Evolutionary conservation across 441 rosid genomes (phyloP), one percentile per base, ranked within the genome.

Genomic region (Eutrema salsugineum): DNA sequence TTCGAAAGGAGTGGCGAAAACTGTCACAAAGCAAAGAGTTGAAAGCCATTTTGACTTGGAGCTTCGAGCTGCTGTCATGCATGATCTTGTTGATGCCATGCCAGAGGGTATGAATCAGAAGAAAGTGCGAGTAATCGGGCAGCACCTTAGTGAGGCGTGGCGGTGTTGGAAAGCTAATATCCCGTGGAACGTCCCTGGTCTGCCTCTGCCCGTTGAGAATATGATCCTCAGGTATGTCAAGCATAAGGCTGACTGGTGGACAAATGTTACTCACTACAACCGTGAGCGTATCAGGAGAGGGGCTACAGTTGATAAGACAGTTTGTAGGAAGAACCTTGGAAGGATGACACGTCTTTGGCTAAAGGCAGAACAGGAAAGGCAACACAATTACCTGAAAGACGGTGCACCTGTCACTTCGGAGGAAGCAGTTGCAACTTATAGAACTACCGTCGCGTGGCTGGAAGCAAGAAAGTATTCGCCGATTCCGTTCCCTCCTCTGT

Each of bases 201-300:
- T 95, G 61, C 99, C 98, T 4, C 97, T 95, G 56, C 99, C 99
- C 33, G 86, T 95, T 70, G 99, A 95, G 81, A 95, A 95, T 76
- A 93, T 95, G 98, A 95, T 95, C 78, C 95, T 95, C 47, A 88
- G 99, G 6, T 95, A 95, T 76, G 99, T 95, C 56, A 95, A 95
- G 73, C 85, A 95, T 49, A 95, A 95, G 80, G 99, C 99, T 63
- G 99, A 95, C 66, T 95, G 99, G 99, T 95, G 99, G 99, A 95
- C 99, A 50, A 95, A 95, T 81, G 99, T 93, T 70, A 95, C 99
- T 33, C 99, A 95, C 80, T 95, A 93, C 66, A 95, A 93, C 58
- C 96, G 99, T 76, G 99, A 93, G 76, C 98, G 99, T 62, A 93
- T 95, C 60, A 84, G 99, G 67, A 86, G 99, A 79, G 99, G 98